Base-by-base conservation (phyloP, 2,329 filamentous ascomycete species). In the Diplodia mutila region DNA sequence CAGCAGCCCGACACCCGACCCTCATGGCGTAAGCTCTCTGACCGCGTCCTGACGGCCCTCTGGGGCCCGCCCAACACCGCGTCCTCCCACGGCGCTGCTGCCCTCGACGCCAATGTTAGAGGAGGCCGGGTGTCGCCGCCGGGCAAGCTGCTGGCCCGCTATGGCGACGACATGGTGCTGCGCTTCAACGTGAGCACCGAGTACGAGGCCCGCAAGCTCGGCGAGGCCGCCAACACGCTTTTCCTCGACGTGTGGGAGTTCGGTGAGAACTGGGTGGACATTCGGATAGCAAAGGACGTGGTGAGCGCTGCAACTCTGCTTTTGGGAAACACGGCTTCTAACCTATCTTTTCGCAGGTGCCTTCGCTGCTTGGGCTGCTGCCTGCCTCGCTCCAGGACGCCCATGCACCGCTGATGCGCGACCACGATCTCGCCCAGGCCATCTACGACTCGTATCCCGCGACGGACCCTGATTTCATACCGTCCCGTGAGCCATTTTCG, bases 201-300 rank as follows among this genome's bases (percentile, higher is more conserved):
- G 3, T 85, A 88, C 23, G 91, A 97, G 75, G 89, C 91, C 68
- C 79, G 81, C 39, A 90, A 90, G 1, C 82, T 97, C 67, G 85
- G 89, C n/a, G 86, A 91, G 67, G 93, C 92, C 3, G 85, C 89
- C 0, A 85, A 91, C 69, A 87, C 88, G 21, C 85, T 97, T 27
- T 90, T 95, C 73, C 83, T 98, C 51, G 95, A 99, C 75, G 87
- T 98, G 1, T 99, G 95, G 95, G 90, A 92, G 25, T 93, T 91
- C 72, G 91, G 90, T 6, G 84, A 89, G 21, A 86, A 92, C 69
- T 95, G 91, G 83, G 91, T 95, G 29, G 95, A 99, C 77, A 89
- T 98, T 65, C 86, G 92, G 51, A 79, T 98, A 61, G 86, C 90
- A 65, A 88, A 91, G 75, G 88, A 92, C 72, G 89, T 92, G 71